Percentiles rank a stretch among this genome's conserved stretches.
Evolutionary conservation across 352 stramenopile species (phyloP).

Genomic region (Hyaloperonospora brassicae): DNA sequence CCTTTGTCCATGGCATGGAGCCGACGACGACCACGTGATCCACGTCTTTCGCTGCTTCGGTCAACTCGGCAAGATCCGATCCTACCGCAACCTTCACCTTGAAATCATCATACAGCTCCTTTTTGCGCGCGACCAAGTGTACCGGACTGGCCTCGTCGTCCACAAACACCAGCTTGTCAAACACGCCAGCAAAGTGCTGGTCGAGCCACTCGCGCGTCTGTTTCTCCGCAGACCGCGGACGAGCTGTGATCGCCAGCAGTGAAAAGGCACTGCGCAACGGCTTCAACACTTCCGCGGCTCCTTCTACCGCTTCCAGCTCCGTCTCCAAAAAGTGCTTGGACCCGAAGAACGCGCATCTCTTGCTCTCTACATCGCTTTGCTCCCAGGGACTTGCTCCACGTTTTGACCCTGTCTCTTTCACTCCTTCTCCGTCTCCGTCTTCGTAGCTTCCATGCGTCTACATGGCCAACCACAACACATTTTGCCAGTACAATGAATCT

Average conservation of each 20-base stretch:
- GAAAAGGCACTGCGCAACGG: slow-evolving; percentile 53
- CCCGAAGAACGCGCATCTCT: slow-evolving; percentile 42
- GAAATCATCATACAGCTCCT: slow-evolving; percentile 52
- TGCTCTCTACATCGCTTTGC: slow-evolving; percentile 18
- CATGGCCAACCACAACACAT: too few relatives aligned
- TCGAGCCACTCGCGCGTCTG: slow-evolving; percentile 73
- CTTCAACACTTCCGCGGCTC: slow-evolving; percentile 36
- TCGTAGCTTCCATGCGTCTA: too few relatives aligned
- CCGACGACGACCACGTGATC: slow-evolving; percentile 36
- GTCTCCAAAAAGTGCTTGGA: slow-evolving; percentile 36
- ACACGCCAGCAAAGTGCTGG: slow-evolving; percentile 46
- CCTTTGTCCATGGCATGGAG: slow-evolving; percentile 41
- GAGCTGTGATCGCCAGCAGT: slow-evolving; percentile 52
- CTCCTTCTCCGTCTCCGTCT: neutral
- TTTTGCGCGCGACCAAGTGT: slow-evolving; percentile 41
- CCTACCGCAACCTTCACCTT: slow-evolving; percentile 54
- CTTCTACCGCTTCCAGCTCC: slow-evolving; percentile 26
- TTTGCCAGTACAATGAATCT: too few relatives aligned
- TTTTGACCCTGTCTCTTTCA: slow-evolving; percentile 10
- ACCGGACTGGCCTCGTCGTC: slow-evolving; percentile 41
- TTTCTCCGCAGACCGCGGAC: slow-evolving; percentile 51
- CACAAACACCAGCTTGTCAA: slow-evolving; percentile 70
- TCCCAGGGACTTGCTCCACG: slow-evolving; percentile 35
- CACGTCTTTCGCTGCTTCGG: slow-evolving; percentile 23
- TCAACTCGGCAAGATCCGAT: slow-evolving; percentile 28